Base-by-base conservation (phyloP, 2,329 filamentous ascomycete genomes). In the Colletotrichum scovillei region DNA sequence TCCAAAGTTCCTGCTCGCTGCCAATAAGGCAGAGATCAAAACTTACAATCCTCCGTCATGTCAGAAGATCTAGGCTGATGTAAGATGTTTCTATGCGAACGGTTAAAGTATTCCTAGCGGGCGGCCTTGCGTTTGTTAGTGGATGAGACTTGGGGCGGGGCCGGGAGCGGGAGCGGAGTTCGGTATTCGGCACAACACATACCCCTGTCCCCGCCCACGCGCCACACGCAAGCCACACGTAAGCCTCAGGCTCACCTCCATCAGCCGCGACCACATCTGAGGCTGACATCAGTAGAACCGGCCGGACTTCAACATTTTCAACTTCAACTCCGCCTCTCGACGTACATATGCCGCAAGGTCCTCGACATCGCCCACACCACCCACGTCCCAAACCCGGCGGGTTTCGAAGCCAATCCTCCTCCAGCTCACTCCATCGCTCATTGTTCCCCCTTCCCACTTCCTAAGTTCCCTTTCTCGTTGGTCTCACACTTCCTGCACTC, bases 321-420 rank as follows among this genome's bases (percentile, higher is more conserved):
- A 4, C 19, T 9, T n/a, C 35, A 73, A 73, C 16, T 19, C 59
- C 70, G 66, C 12, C 7, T n/a, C 14, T 38, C 60, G 1, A 46
- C 55, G 19, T 73, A 57, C 67, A 56, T 73, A 57, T 64, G 67
- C 67, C 32, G n/a, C 60, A 46, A 26, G 22, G 24, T 32, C 65
- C 69, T 69, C 65, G 16, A 42, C 30, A 55, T 53, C 65, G 4
- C 30, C 46, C 42, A 28, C 56, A 49, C 42, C 42, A 9, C 19
- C 19, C 42, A n/a, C 8, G 7, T 3, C 63, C 56, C 56, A 73
- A 73, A 46, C 24, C 70, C 67, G 70, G 32, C 55, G 70, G 67
- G 30, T 52, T 73, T 73, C 70, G 55, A 11, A 16, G 42, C 42
- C 22, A 6, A 6, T 42, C 32, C 24, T 30, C 26, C 26, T 64